Evolutionary conservation across 2,329 filamentous ascomycete genomes (phyloP), one percentile per base, ranked within the genome.

Genomic region (Verticillium zaregamsianum): DNA sequence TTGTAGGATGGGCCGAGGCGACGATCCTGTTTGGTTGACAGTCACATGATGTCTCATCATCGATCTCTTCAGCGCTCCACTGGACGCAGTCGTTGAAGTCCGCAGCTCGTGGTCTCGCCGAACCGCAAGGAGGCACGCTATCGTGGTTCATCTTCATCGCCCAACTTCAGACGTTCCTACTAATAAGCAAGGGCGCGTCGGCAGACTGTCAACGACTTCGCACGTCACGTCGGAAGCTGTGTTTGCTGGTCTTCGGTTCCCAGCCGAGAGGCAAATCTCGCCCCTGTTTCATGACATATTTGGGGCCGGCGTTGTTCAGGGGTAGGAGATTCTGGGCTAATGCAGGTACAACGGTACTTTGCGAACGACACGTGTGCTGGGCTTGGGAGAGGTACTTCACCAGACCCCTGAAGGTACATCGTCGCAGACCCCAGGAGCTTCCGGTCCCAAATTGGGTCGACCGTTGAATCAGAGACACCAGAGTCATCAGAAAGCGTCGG

Each of bases 251-350:
- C 20, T 49, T 49, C 40, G 40, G 40, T 49, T 49, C 40, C 40
- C 20, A 49, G 54, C 54, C 54, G 54, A 54, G 23, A 59, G 28
- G 40, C 37, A 32, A 59, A 59, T 54, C 49, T 55, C 31, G 45
- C 58, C 57, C 58, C 58, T 59, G 58, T 59, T 59, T 59, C 58
- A 59, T 37, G 58, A 52, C 58, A 23, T 37, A 32, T 45, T 59
- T 31, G 54, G 54, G 54, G 7, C 31, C 54, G 23, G 54, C 14
- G 15, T 25, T 17, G 54, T 20, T 33, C 54, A 33, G 54, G 54
- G 54, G 25, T 49, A n/a, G 40, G 40, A 25, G 40, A 49, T 55
- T 33, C 31, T 20, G 23, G 25, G 17, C 54, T 55, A 55, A 55
- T 55, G 54, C 54, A 55, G 54, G 54, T 55, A 55, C 54, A 20